Evolutionary conservation across 78 protist genomes (phyloP).

Genomic region (Dictyostelium discoideum): dicty_2.7 NC_007090.3:553001-553500

Average conservation of each 20-base stretch:
- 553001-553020: background rate
- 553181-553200: background rate
- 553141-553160: background rate
- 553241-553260: background rate
- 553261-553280: background rate
- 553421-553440: background rate
- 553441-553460: background rate
- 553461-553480: background rate
- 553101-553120: background rate
- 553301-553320: background rate
- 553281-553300: background rate
- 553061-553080: background rate
- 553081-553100: background rate
- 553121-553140: background rate
- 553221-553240: background rate
- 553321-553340: background rate
- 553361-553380: background rate
- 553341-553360: background rate
- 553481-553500: background rate
- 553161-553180: background rate
- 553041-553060: background rate
- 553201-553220: too few species aligned
- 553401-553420: background rate
- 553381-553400: background rate
- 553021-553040: background rate